phyloP scores from a whole-genome alignment of 257 asterid species.

The Verbena officinalis region DNA sequence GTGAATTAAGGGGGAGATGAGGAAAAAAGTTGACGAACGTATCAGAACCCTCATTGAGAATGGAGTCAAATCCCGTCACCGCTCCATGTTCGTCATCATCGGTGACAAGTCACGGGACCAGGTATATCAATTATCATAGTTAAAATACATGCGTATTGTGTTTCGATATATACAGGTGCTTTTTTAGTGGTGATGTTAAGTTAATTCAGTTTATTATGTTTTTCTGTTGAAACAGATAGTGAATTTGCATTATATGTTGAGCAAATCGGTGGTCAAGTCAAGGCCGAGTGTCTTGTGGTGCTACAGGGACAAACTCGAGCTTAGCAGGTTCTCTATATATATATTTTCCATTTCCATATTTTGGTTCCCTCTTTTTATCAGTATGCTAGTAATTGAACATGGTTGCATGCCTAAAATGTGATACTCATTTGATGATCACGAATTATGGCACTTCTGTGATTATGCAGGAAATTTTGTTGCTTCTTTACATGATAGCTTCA shows the following conservation, averaged over 20 bases:
- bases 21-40: constrained; percentile 87
- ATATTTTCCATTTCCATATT: not conserved
- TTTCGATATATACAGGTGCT: not conserved
- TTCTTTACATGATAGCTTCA: not conserved
- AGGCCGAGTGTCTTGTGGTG: constrained; percentile 92
- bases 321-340: constrained; percentile 65
- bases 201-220: not conserved
- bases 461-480: not conserved
- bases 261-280: constrained; percentile 68
- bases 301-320: constrained; percentile 88
- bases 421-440: not conserved
- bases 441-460: not conserved
- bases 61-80: constrained; percentile 84
- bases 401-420: too few relatives aligned
- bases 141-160: not conserved
- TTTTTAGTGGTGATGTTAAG: constrained; percentile 5
- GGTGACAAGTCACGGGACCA: constrained; percentile 95
- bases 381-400: too few relatives aligned
- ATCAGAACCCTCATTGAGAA: constrained; percentile 86
- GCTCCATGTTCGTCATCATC: constrained; percentile 84
- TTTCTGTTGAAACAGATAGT: constrained; percentile 52
- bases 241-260: constrained; percentile 72
- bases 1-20: constrained; percentile 41
- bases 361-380: not conserved
- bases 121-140: constrained; percentile 37